Evolutionary conservation across 805 yeast species (phyloP), one percentile per base, ranked within the genome.

Genomic region (Tetrapisispora nanseiensis): DNA sequence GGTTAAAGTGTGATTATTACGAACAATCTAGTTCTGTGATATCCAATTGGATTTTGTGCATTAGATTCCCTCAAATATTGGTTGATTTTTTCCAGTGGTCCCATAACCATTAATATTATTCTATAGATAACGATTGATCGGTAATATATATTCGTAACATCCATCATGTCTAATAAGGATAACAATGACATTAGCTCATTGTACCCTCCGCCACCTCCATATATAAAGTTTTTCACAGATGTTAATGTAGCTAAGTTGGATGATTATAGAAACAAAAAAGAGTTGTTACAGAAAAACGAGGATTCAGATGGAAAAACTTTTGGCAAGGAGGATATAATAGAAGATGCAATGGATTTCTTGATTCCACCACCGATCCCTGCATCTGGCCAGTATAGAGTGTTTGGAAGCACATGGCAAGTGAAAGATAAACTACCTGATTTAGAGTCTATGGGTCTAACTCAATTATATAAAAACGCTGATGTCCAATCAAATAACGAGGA

Each of bases 201-300:
- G 33, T 92, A 85, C 51, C 98, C 98, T 2, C 94, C 95, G 1
- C 97, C 98, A 2, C 98, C 98, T 8, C 83, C 84, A 8, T 86
- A 76, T 56, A 74, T 77, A 50, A 75, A 78, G 56, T 76, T 71
- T 53, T 90, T 86, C 67, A 85, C 95, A 0, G 56, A 66, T 3
- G 84, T 76, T 45, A 86, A 87, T 55, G 50, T 75, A n/a, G 66
- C 61, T 18, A 71, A 69, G 54, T 64, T 72, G 23, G 45, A 51
- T 13, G 52, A 48, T 57, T 61, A 50, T 42, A 38, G 48, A 40
- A 37, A 42, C 46, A 33, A 56, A 49, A 51, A 31, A 40, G 51
- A 40, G 47, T 38, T 50, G 37, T 18, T 22, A 23, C 7, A 12
- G 13, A n/a, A n/a, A 6, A 9, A 15, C 3, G 7, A 27, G 5